Base-by-base conservation (phyloP, 1,139 yeast species). In the Eremothecium sinecaudum region DNA sequence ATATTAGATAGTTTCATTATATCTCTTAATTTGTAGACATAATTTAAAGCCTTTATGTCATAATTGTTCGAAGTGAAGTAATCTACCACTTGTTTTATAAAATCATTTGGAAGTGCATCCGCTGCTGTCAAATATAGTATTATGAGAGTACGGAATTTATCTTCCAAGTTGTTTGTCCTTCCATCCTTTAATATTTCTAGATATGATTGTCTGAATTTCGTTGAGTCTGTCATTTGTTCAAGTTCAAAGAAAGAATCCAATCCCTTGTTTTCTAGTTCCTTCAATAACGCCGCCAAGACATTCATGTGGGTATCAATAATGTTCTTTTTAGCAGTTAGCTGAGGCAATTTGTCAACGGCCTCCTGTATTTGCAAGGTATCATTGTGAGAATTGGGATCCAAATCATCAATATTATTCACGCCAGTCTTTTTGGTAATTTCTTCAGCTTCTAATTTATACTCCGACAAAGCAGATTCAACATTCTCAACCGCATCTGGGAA, bases 401-500 rank as follows among this genome's bases (percentile, higher is more conserved):
- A 68, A 44, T 87, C 96, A 41, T 71, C 73, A 33, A 84, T 63
- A 40, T 63, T 64, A 5, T 72, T 62, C 14, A 79, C 75, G 4
- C 94, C 94, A 0, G 94, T 80, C 44, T 71, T 76, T 40, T 73
- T 71, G 2, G 97, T 84, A 38, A 92, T 68, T 39, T 80, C 93
- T 42, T 75, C 79, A 2, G 97, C 95, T 48, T 84, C 95, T 40
- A 73, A 71, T 47, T 87, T 87, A 60, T 90, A 90, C 37, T 70
- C 67, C 43, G 79, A 75, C 41, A 87, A 67, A 42, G 86, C 96
- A 12, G 69, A 63, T 53, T 92, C 97, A 17, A 94, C 90, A 58
- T 83, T 83, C 55, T 90, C 98, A 21, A 93, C 98, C 15, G 92
- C 97, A 56, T 90, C 96, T 1, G 98, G 98, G 66, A 90, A 90